These are phyloP conservation scores for Ceratocystis lukuohia DNA, from an alignment of 2,329 filamentous ascomycete genomes.

Conservation along the genomic window DNA sequence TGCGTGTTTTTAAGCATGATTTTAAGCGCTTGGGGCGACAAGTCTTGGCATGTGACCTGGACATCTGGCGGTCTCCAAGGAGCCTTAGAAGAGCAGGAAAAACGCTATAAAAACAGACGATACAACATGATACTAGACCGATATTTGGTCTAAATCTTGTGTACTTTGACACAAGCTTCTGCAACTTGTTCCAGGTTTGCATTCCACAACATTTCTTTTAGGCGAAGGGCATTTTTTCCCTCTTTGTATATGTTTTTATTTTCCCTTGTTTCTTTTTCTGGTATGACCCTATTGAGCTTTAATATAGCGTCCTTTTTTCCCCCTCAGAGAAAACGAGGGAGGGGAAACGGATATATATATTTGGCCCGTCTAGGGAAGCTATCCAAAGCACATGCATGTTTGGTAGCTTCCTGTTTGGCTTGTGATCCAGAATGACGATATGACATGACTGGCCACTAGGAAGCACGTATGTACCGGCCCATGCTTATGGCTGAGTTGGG, in stretches of 20 bases:
- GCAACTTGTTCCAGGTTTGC: conserved; percentile 7
- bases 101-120: conserved; percentile 4
- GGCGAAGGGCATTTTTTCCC: background rate
- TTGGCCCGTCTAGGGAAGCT: background rate
- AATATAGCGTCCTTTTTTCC: background rate
- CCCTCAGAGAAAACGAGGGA: background rate
- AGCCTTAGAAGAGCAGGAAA: background rate
- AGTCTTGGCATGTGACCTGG: conserved; percentile 28
- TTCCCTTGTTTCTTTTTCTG: background rate
- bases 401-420: background rate
- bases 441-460: background rate
- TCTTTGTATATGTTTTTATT: background rate
- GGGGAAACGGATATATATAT: background rate
- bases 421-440: background rate
- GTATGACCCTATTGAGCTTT: background rate
- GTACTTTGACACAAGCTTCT: background rate
- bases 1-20: conserved; percentile 35
- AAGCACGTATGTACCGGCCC: background rate
- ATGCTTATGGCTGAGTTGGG: background rate
- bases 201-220: conserved; percentile 3
- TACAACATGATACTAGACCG: conserved; percentile 3
- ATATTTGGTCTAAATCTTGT: background rate
- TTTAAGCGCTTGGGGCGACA: conserved; percentile 38
- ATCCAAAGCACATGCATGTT: background rate
- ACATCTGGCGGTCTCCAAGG: background rate